phyloP scores from a whole-genome alignment of 345 rosid species.

The Melaleuca alternifolia region DNA sequence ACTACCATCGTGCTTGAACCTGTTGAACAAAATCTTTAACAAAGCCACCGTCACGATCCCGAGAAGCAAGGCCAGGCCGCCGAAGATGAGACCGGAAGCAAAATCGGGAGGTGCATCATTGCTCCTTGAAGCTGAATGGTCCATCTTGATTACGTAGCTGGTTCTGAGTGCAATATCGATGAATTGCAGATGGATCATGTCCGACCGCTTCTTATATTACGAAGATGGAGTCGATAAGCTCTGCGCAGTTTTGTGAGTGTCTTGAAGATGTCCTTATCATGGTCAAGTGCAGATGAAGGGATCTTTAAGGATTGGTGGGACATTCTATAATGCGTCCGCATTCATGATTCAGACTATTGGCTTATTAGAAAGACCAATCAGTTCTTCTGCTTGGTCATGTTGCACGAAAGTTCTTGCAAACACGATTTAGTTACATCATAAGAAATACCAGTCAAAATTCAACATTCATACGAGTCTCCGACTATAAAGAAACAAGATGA shows the following conservation, averaged over 20 bases:
- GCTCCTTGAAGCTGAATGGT: neutral
- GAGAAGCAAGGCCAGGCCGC: neutral
- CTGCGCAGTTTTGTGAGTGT: neutral
- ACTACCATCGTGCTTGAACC: neutral
- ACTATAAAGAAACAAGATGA: neutral
- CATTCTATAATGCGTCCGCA: neutral
- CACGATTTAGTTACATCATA: neutral
- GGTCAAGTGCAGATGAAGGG: neutral
- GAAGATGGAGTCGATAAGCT: neutral
- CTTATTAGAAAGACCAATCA: neutral
- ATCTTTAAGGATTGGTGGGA: neutral
- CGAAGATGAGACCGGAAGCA: neutral
- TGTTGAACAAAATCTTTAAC: neutral
- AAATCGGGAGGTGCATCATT: neutral
- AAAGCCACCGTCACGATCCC: neutral
- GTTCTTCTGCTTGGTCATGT: neutral
- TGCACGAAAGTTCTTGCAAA: neutral
- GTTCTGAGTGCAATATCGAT: neutral
- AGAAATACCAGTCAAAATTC: neutral
- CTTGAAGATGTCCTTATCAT: neutral
- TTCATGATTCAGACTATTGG: neutral
- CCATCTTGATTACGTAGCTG: neutral
- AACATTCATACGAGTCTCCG: neutral
- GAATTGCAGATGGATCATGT: neutral
- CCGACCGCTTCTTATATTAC: neutral